Conservation (phyloP, 805 yeast genomes). For the Clavispora santaluciae region DNA sequence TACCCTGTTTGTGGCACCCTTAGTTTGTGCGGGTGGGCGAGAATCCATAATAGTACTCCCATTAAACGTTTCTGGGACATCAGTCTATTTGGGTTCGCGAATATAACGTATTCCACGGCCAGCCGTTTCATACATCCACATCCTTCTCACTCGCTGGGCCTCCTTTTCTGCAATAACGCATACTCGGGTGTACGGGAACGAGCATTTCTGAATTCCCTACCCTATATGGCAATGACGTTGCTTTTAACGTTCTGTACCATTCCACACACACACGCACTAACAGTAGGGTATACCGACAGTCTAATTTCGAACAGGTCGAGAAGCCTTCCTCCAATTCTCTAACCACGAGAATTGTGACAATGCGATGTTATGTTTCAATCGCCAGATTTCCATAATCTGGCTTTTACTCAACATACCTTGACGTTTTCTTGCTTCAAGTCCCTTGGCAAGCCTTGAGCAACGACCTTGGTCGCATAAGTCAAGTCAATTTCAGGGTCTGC, state of each 20-base stretch:
- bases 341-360: neutral
- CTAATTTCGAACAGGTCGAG: neutral
- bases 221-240: neutral
- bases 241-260: neutral
- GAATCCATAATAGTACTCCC: neutral
- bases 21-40: neutral
- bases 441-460: slow-evolving; percentile 77
- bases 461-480: slow-evolving; percentile 70
- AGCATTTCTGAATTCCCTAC: neutral
- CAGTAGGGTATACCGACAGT: neutral
- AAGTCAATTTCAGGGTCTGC: slow-evolving; percentile 34
- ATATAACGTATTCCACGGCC: no score
- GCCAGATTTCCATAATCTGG: neutral
- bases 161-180: neutral
- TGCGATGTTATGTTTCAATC: neutral
- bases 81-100: neutral
- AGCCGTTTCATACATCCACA: no score
- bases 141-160: no score
- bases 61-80: neutral
- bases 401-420: slow-evolving; percentile 59
- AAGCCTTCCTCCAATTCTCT: neutral
- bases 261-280: neutral
- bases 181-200: neutral
- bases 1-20: neutral
- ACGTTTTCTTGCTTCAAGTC: slow-evolving; percentile 81